Evolutionary conservation across 2,329 filamentous ascomycete species (phyloP).

Genomic region (Akanthomyces uredinophilus): DNA sequence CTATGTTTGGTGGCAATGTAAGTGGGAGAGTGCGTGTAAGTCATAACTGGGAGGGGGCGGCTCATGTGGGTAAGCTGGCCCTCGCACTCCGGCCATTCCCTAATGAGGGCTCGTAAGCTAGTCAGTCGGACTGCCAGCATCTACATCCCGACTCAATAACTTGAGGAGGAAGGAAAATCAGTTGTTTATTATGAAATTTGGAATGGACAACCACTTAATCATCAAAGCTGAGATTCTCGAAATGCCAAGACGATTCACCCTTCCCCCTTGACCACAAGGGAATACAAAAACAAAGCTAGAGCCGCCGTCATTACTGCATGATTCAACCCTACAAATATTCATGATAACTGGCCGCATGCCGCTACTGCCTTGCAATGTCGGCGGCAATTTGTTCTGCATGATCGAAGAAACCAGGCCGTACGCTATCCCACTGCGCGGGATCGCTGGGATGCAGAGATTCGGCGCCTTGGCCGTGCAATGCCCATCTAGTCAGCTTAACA

Average conservation of each 20-base stretch:
- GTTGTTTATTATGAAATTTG: neutral
- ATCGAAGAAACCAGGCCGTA: constrained; percentile 25
- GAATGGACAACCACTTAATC: neutral
- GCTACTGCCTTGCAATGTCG: constrained; percentile 17
- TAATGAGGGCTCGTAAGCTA: neutral
- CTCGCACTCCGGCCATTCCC: neutral
- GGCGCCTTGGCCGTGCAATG: constrained; percentile 20
- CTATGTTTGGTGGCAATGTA: neutral
- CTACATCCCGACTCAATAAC: neutral
- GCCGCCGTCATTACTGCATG: neutral
- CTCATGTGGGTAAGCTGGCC: constrained; percentile 6
- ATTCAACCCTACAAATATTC: neutral
- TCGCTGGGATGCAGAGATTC: constrained; percentile 18
- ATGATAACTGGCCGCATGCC: too few relatives aligned
- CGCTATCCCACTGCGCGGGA: constrained; percentile 21
- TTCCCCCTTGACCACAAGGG: neutral
- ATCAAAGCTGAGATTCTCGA: neutral
- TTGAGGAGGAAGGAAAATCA: neutral
- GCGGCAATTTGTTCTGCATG: constrained; percentile 22
- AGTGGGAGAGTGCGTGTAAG: constrained; percentile 11
- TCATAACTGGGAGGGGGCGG: neutral
- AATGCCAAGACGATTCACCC: neutral
- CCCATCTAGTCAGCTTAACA: constrained; percentile 23
- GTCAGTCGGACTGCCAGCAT: neutral
- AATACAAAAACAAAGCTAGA: neutral